Conservation (phyloP, 345 rosid genomes). For the Eucalyptus cloeziana region DNA sequence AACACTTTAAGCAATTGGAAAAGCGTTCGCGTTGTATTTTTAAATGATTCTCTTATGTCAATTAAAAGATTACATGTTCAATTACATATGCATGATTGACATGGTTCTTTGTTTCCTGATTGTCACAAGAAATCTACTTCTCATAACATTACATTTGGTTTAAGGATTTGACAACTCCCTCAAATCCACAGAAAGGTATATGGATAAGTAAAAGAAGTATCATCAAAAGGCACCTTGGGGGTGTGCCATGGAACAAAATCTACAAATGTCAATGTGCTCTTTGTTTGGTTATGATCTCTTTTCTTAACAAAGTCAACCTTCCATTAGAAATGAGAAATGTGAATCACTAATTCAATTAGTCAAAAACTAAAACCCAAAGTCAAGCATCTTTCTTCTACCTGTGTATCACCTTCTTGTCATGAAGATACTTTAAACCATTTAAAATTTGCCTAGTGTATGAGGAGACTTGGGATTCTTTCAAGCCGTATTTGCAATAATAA, state of each 20-base stretch:
- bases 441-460: slow-evolving; percentile 64
- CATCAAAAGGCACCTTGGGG: no score
- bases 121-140: not conserved
- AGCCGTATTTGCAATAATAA: slow-evolving; percentile 35
- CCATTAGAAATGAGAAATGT: not conserved
- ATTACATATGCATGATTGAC: no score
- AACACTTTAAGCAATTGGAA: no score
- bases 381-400: not conserved
- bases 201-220: no score
- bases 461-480: slow-evolving; percentile 52
- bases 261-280: no score
- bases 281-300: no score
- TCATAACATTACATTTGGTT: not conserved
- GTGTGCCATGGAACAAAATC: no score
- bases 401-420: slow-evolving; percentile 48
- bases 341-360: not conserved
- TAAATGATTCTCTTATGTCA: no score
- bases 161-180: not conserved
- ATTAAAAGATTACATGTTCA: no score
- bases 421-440: slow-evolving; percentile 71
- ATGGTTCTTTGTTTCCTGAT: not conserved
- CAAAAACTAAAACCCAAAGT: not conserved
- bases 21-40: no score
- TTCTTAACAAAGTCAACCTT: not conserved
- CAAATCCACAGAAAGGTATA: no score